These are phyloP conservation scores for Rickenella mellea DNA, from an alignment of 768 basidiomycete genomes.

Conservation along the genomic window DNA sequence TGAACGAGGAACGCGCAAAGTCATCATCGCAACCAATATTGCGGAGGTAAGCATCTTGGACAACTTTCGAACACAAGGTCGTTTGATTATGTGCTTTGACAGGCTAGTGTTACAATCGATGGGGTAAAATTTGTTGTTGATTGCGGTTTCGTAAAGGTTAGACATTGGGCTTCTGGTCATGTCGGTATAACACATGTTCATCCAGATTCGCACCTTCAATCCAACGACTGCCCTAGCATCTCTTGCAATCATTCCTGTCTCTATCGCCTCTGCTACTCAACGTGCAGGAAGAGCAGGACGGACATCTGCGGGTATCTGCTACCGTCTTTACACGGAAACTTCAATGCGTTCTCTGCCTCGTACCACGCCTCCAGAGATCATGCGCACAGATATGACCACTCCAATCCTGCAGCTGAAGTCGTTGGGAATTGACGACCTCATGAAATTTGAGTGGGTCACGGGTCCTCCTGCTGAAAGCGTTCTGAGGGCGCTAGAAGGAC, in stretches of 20 bases:
- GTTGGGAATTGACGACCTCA: conserved; percentile 87
- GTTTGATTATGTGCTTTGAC: background rate
- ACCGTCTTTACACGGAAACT: conserved; percentile 74
- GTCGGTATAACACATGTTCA: background rate
- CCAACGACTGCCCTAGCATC: conserved; percentile 79
- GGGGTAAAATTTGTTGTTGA: conserved; percentile 93
- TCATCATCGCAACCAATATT: conserved; percentile 91
- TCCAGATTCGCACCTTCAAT: conserved; percentile 83
- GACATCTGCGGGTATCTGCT: conserved; percentile 86
- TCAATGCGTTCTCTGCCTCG: conserved; percentile 50
- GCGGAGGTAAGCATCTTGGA: conserved; percentile 55
- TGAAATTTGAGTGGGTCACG: conserved; percentile 94
- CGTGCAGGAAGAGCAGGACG: conserved; percentile 92
- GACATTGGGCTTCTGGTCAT: conserved; percentile 5
- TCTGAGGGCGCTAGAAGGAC: conserved; percentile 74
- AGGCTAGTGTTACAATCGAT: conserved; percentile 96
- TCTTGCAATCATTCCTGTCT: conserved; percentile 74
- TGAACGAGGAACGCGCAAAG: conserved; percentile 72
- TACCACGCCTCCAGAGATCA: conserved; percentile 83
- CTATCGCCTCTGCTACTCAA: conserved; percentile 84
- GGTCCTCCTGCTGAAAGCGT: conserved; percentile 82
- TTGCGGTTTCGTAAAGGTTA: conserved; percentile 89
- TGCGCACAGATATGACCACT: conserved; percentile 82
- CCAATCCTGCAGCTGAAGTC: conserved; percentile 92
- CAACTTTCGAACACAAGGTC: background rate